These are phyloP conservation scores for Talaromyces marneffei DNA, from an alignment of 2,329 filamentous ascomycete genomes.

Conservation along the genomic window DNA sequence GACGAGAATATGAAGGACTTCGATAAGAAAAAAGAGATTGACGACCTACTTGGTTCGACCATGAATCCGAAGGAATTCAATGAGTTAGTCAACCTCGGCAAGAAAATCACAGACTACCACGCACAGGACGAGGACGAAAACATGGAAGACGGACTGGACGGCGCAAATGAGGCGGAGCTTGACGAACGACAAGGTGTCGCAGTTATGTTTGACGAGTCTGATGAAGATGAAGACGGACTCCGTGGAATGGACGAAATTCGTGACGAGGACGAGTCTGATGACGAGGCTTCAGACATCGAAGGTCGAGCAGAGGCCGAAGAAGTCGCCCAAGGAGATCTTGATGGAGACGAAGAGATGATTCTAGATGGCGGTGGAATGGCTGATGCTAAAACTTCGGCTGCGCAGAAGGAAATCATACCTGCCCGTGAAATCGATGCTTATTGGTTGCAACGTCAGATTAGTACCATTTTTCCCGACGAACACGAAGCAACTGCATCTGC, in stretches of 20 bases:
- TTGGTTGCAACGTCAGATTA: constrained; percentile 92
- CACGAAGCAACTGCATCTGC: constrained; percentile 94
- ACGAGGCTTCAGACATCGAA: constrained; percentile 58
- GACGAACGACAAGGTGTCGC: constrained; percentile 95
- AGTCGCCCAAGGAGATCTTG: constrained; percentile 35
- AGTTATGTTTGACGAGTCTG: constrained; percentile 91
- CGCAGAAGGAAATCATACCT: constrained; percentile 56
- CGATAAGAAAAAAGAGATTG: constrained; percentile 96
- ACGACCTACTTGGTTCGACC: constrained; percentile 80
- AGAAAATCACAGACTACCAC: constrained; percentile 98
- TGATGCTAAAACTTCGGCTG: constrained; percentile 43
- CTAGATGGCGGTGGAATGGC: constrained; percentile 61
- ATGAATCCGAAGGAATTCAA: constrained; percentile 91
- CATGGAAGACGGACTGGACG: constrained; percentile 63
- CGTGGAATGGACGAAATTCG: constrained; percentile 77
- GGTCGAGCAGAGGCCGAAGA: constrained; percentile 49
- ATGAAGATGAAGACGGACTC: constrained; percentile 75
- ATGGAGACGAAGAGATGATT: constrained; percentile 68
- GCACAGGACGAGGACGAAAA: constrained; percentile 92
- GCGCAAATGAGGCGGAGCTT: constrained; percentile 66
- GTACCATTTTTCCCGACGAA: constrained; percentile 79
- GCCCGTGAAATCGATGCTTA: constrained; percentile 93
- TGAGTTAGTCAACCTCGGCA: constrained; percentile 89
- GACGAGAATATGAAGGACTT: constrained; percentile 95
- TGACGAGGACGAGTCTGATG: constrained; percentile 72